Percentiles rank a stretch among this genome's conserved stretches.
phyloP scores from a whole-genome alignment of 352 stramenopile species.

The Phytopythium ostracodes region DNA sequence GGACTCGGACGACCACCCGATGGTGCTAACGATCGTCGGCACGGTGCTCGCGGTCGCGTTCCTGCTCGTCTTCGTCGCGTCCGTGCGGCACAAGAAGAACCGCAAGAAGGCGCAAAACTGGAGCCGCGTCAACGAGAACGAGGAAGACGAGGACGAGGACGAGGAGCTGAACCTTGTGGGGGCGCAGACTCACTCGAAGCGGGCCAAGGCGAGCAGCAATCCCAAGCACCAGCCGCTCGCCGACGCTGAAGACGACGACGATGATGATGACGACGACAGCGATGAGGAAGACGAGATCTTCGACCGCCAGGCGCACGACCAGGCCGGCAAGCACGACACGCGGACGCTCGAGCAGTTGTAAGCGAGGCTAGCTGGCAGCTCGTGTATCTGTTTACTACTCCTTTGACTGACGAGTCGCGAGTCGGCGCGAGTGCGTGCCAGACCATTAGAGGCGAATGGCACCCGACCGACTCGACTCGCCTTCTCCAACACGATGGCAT shows the following conservation, averaged over 20 bases:
- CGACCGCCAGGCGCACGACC: slow-evolving; percentile 34
- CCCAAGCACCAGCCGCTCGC: slow-evolving; percentile 37
- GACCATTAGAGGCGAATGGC: neutral
- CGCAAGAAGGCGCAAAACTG: slow-evolving; percentile 52
- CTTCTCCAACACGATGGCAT: neutral
- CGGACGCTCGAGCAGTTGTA: slow-evolving; percentile 57
- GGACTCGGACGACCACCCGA: slow-evolving; percentile 36
- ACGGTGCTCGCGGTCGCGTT: slow-evolving; percentile 70
- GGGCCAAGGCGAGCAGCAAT: slow-evolving; percentile 17
- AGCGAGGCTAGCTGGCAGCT: slow-evolving; percentile 5
- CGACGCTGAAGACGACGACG: slow-evolving; percentile 28
- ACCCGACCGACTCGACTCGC: too few relatives aligned
- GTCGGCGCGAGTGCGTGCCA: too few relatives aligned
- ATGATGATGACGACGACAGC: slow-evolving; percentile 29
- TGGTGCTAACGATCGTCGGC: slow-evolving; percentile 74
- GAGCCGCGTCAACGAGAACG: slow-evolving; percentile 60
- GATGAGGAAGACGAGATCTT: slow-evolving; percentile 79
- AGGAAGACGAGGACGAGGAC: slow-evolving; percentile 57
- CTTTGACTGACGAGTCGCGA: neutral
- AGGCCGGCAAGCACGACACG: slow-evolving; percentile 45
- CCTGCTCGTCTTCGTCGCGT: slow-evolving; percentile 55
- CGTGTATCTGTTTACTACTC: neutral
- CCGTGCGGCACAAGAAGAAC: slow-evolving; percentile 55
- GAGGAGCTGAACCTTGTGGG: slow-evolving; percentile 55
- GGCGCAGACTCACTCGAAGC: slow-evolving; percentile 6